A percentile compares a stretch with the other conserved stretches of the same genome.
Conservation (phyloP, 441 rosid genomes). For the Croton laevigatus region DNA sequence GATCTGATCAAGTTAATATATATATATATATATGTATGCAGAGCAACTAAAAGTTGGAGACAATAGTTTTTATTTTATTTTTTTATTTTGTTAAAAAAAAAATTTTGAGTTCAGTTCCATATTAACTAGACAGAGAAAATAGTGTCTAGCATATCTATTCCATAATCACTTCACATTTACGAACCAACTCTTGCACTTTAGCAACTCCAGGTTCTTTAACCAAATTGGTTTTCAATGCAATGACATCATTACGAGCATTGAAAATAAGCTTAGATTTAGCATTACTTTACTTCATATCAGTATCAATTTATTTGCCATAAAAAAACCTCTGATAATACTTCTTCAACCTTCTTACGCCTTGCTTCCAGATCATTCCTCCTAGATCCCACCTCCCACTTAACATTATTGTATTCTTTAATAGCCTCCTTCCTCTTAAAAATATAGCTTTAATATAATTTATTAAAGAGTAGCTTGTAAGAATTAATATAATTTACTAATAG, state of each 20-base stretch:
- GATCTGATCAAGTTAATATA: too few relatives aligned
- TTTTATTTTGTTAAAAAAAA: too few relatives aligned
- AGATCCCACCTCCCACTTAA: slow-evolving; percentile 59
- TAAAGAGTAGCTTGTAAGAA: too few relatives aligned
- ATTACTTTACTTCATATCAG: slow-evolving; percentile 1
- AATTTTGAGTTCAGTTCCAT: too few relatives aligned
- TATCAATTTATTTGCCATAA: background rate
- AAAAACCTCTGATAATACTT: slow-evolving; percentile 54
- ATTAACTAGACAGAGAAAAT: too few relatives aligned
- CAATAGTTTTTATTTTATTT: too few relatives aligned
- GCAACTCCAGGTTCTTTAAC: slow-evolving; percentile 59
- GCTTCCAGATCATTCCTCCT: slow-evolving; percentile 58
- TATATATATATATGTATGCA: too few relatives aligned
- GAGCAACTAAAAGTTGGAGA: too few relatives aligned
- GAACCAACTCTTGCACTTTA: slow-evolving; percentile 44
- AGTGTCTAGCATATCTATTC: too few relatives aligned
- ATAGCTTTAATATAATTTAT: too few relatives aligned
- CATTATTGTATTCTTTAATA: slow-evolving; percentile 36
- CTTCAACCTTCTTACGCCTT: slow-evolving; percentile 70
- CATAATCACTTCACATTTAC: slow-evolving; percentile 56
- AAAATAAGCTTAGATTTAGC: slow-evolving; percentile 13
- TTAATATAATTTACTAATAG: too few relatives aligned
- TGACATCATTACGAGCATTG: slow-evolving; percentile 47
- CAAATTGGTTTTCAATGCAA: slow-evolving; percentile 44
- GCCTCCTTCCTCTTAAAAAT: slow-evolving; percentile 49